Percentiles rank a stretch among this genome's conserved stretches.
Conservation (phyloP, 768 basidiomycete genomes). For the Collybia sp. region DNA sequence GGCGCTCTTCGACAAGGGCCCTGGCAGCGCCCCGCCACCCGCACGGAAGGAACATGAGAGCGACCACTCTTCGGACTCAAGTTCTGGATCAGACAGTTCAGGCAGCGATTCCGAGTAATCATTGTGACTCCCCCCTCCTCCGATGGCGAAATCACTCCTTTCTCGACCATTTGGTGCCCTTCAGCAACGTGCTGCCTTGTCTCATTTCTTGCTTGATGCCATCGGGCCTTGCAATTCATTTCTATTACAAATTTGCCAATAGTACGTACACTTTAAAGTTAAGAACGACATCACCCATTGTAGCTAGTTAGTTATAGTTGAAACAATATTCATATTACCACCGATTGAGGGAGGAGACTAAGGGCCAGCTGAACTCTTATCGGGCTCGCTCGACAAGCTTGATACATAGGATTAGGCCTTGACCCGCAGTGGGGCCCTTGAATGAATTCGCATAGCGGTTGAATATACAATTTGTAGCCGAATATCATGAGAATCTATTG, state of each 20-base stretch:
- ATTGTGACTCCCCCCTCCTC: conserved; percentile 12
- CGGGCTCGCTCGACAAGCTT: too few relatives aligned
- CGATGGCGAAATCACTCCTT: conserved; percentile 10
- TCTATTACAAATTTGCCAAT: conserved; percentile 24
- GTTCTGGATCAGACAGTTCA: conserved; percentile 74
- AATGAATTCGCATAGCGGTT: too few relatives aligned
- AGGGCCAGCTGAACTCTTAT: too few relatives aligned
- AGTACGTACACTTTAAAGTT: conserved; percentile 27
- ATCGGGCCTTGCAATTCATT: conserved; percentile 25
- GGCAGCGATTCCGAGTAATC: conserved; percentile 78
- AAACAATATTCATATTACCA: conserved; percentile 9
- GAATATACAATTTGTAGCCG: conserved; percentile 11
- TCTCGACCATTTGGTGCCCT: conserved; percentile 4
- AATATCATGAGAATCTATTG: neutral
- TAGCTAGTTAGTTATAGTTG: conserved; percentile 42
- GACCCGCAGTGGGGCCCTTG: too few relatives aligned
- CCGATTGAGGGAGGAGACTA: conserved; percentile 15
- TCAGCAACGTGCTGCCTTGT: conserved; percentile 6
- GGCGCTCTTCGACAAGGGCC: conserved; percentile 68
- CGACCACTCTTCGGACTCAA: conserved; percentile 77
- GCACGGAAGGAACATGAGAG: conserved; percentile 48
- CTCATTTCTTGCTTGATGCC: conserved; percentile 7
- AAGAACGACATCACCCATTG: conserved; percentile 28
- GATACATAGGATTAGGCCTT: too few relatives aligned
- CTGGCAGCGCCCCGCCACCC: conserved; percentile 27